Evolutionary conservation across 768 basidiomycete species (phyloP).

Genomic region (Boletus rufocinnamomeus): DNA sequence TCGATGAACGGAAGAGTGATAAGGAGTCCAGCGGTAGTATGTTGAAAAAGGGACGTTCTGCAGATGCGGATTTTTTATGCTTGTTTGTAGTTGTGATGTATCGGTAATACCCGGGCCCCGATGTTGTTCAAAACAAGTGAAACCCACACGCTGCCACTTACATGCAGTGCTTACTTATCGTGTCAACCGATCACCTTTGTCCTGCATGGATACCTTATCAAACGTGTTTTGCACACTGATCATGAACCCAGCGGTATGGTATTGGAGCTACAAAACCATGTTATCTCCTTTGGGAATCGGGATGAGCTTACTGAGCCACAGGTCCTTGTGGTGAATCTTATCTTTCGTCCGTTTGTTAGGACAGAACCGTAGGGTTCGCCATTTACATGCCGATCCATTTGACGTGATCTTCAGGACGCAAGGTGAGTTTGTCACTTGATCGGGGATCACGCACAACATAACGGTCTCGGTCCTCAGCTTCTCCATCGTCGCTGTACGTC

Average conservation of each 20-base stretch:
- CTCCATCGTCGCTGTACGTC: not conserved
- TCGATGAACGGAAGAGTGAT: conserved; percentile 28
- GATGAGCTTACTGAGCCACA: not conserved
- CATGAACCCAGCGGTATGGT: too few relatives aligned
- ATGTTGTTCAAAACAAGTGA: not conserved
- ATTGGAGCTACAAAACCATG: not conserved
- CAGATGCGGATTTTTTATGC: not conserved
- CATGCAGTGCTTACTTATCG: not conserved
- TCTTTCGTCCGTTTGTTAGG: not conserved
- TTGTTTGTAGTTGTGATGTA: conserved; percentile 26
- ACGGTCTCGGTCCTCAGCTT: not conserved
- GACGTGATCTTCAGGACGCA: not conserved
- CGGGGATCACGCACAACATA: not conserved
- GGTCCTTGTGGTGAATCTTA: not conserved
- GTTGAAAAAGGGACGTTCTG: not conserved
- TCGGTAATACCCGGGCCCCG: conserved; percentile 17
- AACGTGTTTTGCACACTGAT: too few relatives aligned
- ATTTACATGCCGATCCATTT: not conserved
- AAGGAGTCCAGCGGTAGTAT: conserved; percentile 29
- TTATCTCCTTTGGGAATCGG: conserved; percentile 9
- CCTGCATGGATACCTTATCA: not conserved
- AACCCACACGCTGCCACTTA: too few relatives aligned
- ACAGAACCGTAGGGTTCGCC: not conserved
- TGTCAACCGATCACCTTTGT: not conserved
- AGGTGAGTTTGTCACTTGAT: not conserved